Conservation (phyloP, 2,329 filamentous ascomycete genomes). For the Nannizziopsis arthrosporioides region DNA sequence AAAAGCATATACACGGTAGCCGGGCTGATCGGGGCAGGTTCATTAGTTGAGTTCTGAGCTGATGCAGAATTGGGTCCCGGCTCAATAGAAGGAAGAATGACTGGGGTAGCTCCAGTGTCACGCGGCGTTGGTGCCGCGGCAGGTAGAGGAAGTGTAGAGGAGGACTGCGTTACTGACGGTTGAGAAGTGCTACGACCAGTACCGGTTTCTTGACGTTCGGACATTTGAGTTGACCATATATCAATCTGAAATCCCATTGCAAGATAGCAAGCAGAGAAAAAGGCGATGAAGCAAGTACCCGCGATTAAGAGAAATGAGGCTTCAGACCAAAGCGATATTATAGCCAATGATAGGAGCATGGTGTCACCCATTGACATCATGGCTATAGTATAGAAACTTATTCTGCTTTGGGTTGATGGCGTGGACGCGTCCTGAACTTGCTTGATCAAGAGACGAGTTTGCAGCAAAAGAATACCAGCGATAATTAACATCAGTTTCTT, state of each 20-base stretch:
- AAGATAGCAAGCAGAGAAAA: constrained; percentile 50
- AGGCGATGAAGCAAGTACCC: constrained; percentile 46
- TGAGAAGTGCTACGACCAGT: constrained; percentile 13
- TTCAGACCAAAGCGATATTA: constrained; percentile 45
- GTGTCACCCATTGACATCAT: constrained; percentile 52
- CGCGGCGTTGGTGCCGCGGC: constrained; percentile 36
- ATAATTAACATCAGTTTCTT: constrained; percentile 45
- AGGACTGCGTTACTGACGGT: background rate
- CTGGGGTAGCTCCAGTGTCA: constrained; percentile 42
- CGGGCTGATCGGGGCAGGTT: constrained; percentile 33
- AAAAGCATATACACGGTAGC: constrained; percentile 51
- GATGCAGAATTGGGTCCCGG: constrained; percentile 35
- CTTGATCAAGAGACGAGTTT: constrained; percentile 46
- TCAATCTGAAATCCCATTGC: constrained; percentile 56
- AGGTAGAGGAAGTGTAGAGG: constrained; percentile 27
- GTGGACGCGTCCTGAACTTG: constrained; percentile 55
- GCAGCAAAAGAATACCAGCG: constrained; percentile 38
- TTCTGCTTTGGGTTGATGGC: constrained; percentile 51
- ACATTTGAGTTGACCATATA: constrained; percentile 52
- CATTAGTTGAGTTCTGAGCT: constrained; percentile 23
- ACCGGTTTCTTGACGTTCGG: constrained; percentile 28
- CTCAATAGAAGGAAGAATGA: constrained; percentile 51
- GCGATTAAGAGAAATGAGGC: constrained; percentile 46
- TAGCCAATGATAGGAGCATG: constrained; percentile 45
- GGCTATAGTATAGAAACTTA: constrained; percentile 53